phyloP scores from a whole-genome alignment of 306 rosid genomes.

The Quercus agrifolia region DNA sequence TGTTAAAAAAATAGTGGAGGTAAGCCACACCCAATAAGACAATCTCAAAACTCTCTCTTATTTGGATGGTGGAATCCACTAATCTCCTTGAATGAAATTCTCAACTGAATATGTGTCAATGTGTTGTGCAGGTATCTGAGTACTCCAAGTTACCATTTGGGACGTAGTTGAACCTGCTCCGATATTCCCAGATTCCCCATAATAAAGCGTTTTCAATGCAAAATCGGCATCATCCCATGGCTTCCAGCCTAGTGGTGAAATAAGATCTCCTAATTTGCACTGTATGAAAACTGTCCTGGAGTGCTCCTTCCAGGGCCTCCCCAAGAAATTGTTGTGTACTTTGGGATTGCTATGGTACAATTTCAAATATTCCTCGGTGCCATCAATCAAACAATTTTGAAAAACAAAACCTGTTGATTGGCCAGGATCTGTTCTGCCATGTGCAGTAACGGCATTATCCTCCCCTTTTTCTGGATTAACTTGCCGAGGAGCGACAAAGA shows the following conservation, averaged over 20 bases:
- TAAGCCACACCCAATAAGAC: too few species aligned
- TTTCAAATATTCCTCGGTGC: constrained; percentile 66
- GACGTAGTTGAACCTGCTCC: constrained; percentile 51
- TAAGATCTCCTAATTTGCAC: constrained; percentile 43
- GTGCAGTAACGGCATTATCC: constrained; percentile 68
- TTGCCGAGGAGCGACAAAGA: constrained; percentile 56
- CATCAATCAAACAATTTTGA: constrained; percentile 61
- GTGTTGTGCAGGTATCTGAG: constrained; percentile 48
- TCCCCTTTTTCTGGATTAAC: constrained; percentile 58
- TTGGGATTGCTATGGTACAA: constrained; percentile 57
- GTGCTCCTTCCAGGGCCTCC: constrained; percentile 94
- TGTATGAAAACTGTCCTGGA: constrained; percentile 65
- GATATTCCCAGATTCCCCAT: constrained; percentile 57
- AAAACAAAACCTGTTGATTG: constrained; percentile 78
- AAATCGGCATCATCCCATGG: constrained; percentile 61
- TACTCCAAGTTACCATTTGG: constrained; percentile 63
- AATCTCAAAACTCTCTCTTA: background rate
- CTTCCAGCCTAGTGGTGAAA: constrained; percentile 64
- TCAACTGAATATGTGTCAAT: constrained; percentile 45
- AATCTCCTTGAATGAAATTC: constrained; percentile 82
- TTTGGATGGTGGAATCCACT: constrained; percentile 49
- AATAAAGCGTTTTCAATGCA: constrained; percentile 64
- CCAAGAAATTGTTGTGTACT: constrained; percentile 76
- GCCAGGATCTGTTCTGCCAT: constrained; percentile 80
- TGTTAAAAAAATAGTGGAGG: too few species aligned